Conservation (phyloP, 2,329 filamentous ascomycete genomes). For the Purpureocillium lavendulum region DNA sequence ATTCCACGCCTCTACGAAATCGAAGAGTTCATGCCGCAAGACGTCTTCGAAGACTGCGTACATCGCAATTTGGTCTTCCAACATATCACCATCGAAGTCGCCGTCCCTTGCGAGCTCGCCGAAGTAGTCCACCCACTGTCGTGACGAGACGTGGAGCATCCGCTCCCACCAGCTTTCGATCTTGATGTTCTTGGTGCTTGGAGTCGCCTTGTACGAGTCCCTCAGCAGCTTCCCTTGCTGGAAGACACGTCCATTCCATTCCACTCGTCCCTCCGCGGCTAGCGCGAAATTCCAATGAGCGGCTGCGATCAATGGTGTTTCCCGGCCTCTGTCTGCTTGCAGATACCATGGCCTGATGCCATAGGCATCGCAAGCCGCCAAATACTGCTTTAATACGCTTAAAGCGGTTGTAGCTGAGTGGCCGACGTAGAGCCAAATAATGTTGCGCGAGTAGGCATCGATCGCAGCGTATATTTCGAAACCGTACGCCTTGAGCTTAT, state of each 20-base stretch:
- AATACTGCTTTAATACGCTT: constrained; percentile 4
- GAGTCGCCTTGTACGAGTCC: constrained; percentile 1
- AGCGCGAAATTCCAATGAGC: constrained; percentile 1
- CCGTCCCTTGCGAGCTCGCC: constrained; percentile 3
- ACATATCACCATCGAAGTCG: constrained; percentile 4
- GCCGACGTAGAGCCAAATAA: constrained; percentile 5
- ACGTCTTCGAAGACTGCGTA: constrained; percentile 2
- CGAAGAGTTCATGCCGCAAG: constrained; percentile 2
- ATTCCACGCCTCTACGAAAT: constrained; percentile 3
- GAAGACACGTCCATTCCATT: not conserved
- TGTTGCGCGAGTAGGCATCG: constrained; percentile 6
- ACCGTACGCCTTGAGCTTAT: constrained; percentile 6
- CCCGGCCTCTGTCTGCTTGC: not conserved
- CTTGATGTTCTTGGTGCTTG: constrained; percentile 2
- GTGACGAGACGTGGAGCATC: constrained; percentile 1
- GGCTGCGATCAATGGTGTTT: not conserved
- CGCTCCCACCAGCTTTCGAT: constrained; percentile 3
- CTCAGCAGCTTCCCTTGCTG: not conserved
- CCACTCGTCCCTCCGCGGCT: not conserved
- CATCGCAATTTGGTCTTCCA: constrained; percentile 2
- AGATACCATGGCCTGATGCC: constrained; percentile 1
- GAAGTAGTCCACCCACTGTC: constrained; percentile 4
- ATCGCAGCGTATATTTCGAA: constrained; percentile 7
- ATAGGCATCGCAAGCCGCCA: not conserved
- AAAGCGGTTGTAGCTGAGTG: constrained; percentile 3